Percentiles rank a stretch among this genome's conserved stretches.
Evolutionary conservation across 1,284 basidiomycete genomes (phyloP).

Genomic region (Trametes sp.): DNA sequence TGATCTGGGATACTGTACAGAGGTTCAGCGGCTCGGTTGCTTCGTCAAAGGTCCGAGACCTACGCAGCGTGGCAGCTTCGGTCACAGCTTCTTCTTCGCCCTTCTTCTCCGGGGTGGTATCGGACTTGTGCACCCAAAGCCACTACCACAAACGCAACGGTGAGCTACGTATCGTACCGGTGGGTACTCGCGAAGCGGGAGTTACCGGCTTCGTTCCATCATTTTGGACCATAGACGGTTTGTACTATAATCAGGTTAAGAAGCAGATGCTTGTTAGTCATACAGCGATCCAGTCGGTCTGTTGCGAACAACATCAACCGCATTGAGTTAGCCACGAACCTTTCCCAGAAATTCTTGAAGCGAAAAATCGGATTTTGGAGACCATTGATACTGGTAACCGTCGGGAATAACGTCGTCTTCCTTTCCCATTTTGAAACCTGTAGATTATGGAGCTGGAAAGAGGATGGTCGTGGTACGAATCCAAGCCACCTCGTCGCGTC

Average conservation of each 20-base stretch:
- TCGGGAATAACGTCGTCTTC: slow-evolving; percentile 36
- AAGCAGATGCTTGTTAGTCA: slow-evolving; percentile 5
- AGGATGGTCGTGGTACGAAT: slow-evolving; percentile 1
- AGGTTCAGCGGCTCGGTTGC: neutral
- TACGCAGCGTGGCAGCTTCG: slow-evolving; percentile 59
- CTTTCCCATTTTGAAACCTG: slow-evolving; percentile 21
- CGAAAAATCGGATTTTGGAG: slow-evolving; percentile 44
- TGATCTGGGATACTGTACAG: slow-evolving; percentile 61
- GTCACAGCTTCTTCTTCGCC: slow-evolving; percentile 46
- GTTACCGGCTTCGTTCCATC: slow-evolving; percentile 74
- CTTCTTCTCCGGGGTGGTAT: slow-evolving; percentile 36
- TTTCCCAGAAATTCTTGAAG: slow-evolving; percentile 57
- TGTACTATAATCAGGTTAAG: slow-evolving; percentile 53
- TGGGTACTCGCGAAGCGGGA: neutral
- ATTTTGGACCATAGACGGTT: slow-evolving; percentile 77
- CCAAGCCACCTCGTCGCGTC: slow-evolving; percentile 11
- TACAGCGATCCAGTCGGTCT: neutral
- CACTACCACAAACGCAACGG: slow-evolving; percentile 51
- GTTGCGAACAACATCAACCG: neutral
- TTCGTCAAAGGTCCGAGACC: slow-evolving; percentile 32
- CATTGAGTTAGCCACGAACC: slow-evolving; percentile 39
- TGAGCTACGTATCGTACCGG: neutral
- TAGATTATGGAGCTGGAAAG: neutral
- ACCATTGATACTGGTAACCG: slow-evolving; percentile 56
- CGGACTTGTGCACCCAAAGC: slow-evolving; percentile 65